A percentile compares a stretch with the other conserved stretches of the same genome.
phyloP scores from a whole-genome alignment of 2,329 filamentous ascomycete species.

The Aureobasidium zeae region DNA sequence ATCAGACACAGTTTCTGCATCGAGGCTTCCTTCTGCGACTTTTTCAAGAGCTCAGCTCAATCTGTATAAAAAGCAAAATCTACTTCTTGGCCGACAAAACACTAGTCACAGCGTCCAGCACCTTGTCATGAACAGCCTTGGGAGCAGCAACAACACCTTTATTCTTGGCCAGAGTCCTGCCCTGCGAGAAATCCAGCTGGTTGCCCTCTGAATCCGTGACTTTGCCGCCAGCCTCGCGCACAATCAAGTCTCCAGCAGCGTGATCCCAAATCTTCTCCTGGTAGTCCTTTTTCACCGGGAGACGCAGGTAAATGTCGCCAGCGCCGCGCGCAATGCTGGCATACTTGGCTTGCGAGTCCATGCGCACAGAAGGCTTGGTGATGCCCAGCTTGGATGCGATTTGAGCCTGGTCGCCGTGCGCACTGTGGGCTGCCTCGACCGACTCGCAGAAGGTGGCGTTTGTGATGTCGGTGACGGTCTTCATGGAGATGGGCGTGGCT shows the following conservation, averaged over 20 bases:
- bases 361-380: slow-evolving; percentile 77
- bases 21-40: too few species aligned
- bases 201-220: slow-evolving; percentile 86
- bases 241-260: slow-evolving; percentile 87
- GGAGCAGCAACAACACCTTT: slow-evolving; percentile 91
- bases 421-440: slow-evolving; percentile 86
- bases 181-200: slow-evolving; percentile 74
- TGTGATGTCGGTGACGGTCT: slow-evolving; percentile 60
- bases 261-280: slow-evolving; percentile 99
- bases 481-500: slow-evolving; percentile 67
- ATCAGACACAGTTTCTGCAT: too few species aligned
- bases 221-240: slow-evolving; percentile 82
- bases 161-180: slow-evolving; percentile 78
- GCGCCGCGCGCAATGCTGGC: slow-evolving; percentile 88
- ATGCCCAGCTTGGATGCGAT: slow-evolving; percentile 83
- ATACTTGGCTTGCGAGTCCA: slow-evolving; percentile 98
- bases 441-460: slow-evolving; percentile 92
- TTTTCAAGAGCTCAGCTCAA: neutral
- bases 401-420: slow-evolving; percentile 75
- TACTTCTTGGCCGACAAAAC: slow-evolving; percentile 50
- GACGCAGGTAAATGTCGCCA: slow-evolving; percentile 84
- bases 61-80: too few species aligned
- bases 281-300: slow-evolving; percentile 79
- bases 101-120: slow-evolving; percentile 72
- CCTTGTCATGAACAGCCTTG: slow-evolving; percentile 60